Evolutionary conservation across 257 asterid genomes (phyloP).

Genomic region (Solanum tarijense): DNA sequence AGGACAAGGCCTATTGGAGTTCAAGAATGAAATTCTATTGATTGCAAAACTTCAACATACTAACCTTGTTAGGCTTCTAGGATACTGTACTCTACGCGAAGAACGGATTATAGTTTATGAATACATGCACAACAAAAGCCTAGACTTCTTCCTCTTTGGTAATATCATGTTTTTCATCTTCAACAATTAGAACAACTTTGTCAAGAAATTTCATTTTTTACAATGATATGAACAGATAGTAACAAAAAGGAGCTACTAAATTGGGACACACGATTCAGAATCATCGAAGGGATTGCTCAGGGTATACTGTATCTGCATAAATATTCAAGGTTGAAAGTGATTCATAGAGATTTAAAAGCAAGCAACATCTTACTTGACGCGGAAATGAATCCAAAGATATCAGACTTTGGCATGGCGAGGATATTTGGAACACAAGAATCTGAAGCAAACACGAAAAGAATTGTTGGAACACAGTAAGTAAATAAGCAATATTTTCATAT

Average conservation of each 20-base stretch:
- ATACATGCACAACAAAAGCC: slow-evolving; percentile 1
- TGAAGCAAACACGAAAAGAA: background rate
- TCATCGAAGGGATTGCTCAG: slow-evolving; percentile 10
- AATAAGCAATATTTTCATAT: background rate
- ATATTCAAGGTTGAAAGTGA: slow-evolving; percentile 1
- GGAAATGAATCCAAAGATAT: slow-evolving; percentile 7
- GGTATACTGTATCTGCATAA: slow-evolving; percentile 5
- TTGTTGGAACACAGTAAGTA: slow-evolving; percentile 7
- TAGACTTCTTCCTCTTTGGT: slow-evolving; percentile 3
- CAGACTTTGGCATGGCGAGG: slow-evolving; percentile 10
- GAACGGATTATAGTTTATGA: background rate
- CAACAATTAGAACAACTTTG: background rate
- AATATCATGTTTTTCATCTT: background rate
- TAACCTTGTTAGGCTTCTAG: slow-evolving; percentile 9
- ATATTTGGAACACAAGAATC: background rate
- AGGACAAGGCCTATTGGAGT: slow-evolving; percentile 3
- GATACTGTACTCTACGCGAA: background rate
- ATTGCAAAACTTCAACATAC: slow-evolving; percentile 5
- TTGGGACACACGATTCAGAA: background rate
- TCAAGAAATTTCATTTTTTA: background rate
- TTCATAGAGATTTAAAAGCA: slow-evolving; percentile 4
- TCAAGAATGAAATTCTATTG: slow-evolving; percentile 6
- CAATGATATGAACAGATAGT: slow-evolving; percentile 1
- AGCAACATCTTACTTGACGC: slow-evolving; percentile 3
- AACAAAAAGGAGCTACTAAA: background rate